These are phyloP conservation scores for Dendryphion nanum DNA, from an alignment of 2,329 filamentous ascomycete genomes.

Conservation along the genomic window DNA sequence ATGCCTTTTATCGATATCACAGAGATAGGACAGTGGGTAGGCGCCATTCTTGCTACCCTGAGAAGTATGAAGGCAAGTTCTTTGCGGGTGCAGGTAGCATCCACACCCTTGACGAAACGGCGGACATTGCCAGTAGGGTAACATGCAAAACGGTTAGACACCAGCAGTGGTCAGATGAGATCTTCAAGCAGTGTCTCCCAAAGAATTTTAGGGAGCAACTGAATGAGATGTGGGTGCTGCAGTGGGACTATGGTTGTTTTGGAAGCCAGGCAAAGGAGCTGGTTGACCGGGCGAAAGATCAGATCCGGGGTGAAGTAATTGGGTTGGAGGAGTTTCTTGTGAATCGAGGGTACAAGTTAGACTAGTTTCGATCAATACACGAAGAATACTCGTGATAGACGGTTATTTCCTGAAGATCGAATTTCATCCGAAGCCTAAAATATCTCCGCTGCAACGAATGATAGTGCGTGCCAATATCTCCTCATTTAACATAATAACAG, in stretches of 20 bases:
- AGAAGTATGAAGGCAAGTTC: conserved; percentile 44
- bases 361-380: too few species aligned
- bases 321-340: conserved; percentile 26
- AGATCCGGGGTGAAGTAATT: conserved; percentile 23
- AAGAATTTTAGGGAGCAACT: conserved; percentile 15
- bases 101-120: conserved; percentile 42
- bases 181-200: conserved; percentile 23
- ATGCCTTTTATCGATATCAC: conserved; percentile 48
- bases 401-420: too few species aligned
- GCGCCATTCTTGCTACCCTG: conserved; percentile 45
- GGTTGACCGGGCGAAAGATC: conserved; percentile 24
- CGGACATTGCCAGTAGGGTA: conserved; percentile 38
- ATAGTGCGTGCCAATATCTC: too few species aligned
- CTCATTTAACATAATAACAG: too few species aligned
- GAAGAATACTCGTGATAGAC: too few species aligned
- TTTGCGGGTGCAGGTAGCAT: conserved; percentile 46
- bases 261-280: conserved; percentile 19
- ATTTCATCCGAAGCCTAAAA: too few species aligned
- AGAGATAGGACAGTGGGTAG: conserved; percentile 48
- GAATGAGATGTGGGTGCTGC: conserved; percentile 25
- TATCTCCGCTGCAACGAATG: too few species aligned
- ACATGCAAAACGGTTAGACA: conserved; percentile 39
- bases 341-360: conserved; percentile 18
- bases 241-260: conserved; percentile 31
- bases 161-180: conserved; percentile 24